phyloP scores from a whole-genome alignment of 2,329 filamentous ascomycete genomes.

The Paracoccidioides lutzii region DNA sequence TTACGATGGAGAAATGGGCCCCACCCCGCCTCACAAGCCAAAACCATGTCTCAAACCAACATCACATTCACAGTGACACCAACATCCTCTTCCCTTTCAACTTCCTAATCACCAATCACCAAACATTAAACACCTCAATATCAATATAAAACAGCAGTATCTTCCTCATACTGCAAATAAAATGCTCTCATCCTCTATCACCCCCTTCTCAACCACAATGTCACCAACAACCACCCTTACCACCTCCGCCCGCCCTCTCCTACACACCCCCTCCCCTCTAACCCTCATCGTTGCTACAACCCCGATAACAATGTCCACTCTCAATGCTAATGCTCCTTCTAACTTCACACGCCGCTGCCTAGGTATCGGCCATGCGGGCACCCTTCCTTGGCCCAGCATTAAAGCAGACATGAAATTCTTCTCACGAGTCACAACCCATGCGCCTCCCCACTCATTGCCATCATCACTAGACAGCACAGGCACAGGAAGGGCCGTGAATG shows the following conservation, averaged over 20 bases:
- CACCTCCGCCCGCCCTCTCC: conserved; percentile 8
- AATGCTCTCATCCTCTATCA: too few relatives aligned
- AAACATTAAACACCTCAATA: too few relatives aligned
- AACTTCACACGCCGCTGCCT: conserved; percentile 45
- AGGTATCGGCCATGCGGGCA: conserved; percentile 71
- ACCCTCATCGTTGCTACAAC: conserved; percentile 92
- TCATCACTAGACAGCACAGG: conserved; percentile 3
- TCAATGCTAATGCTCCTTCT: conserved; percentile 7
- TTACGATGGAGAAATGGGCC: too few relatives aligned
- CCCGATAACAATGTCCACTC: conserved; percentile 26
- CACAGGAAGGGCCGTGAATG: conserved; percentile 5
- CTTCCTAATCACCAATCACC: too few relatives aligned
- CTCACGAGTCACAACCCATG: conserved; percentile 68
- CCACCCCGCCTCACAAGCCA: too few relatives aligned
- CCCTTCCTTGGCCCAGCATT: conserved; percentile 78
- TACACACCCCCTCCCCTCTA: conserved; percentile 48
- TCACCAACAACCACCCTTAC: conserved; percentile 2
- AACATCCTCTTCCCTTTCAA: too few relatives aligned
- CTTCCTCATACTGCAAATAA: too few relatives aligned
- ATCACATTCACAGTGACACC: too few relatives aligned
- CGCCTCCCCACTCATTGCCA: conserved; percentile 13
- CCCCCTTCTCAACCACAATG: neutral
- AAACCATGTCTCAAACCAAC: too few relatives aligned
- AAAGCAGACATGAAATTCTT: conserved; percentile 94
- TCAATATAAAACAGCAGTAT: too few relatives aligned